Conservation (phyloP, 192 early-diverging fungal species). For the Radiomyces spectabilis region DNA sequence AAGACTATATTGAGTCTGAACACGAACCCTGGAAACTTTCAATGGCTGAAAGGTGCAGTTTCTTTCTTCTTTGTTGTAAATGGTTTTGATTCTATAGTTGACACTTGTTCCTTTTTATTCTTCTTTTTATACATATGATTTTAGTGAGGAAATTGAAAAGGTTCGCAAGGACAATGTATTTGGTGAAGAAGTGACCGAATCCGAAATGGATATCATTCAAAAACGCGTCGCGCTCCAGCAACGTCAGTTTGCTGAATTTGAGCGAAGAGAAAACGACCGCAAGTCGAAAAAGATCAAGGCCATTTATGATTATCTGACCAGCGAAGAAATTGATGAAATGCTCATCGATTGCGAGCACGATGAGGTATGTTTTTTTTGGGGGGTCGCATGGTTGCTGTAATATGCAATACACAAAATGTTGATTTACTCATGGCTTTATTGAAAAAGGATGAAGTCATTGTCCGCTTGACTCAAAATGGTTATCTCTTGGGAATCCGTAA, state of each 20-base stretch:
- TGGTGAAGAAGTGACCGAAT: slow-evolving; percentile 82
- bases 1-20: slow-evolving; percentile 4
- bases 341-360: slow-evolving; percentile 73
- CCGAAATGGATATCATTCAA: slow-evolving; percentile 86
- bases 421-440: slow-evolving; percentile 6
- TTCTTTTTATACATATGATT: too few species aligned
- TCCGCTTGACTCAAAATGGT: slow-evolving; percentile 70
- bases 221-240: slow-evolving; percentile 87
- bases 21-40: slow-evolving; percentile 8
- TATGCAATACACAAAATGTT: neutral
- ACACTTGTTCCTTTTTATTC: neutral
- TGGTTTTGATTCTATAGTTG: neutral
- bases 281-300: slow-evolving; percentile 72
- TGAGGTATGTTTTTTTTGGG: slow-evolving; percentile 41
- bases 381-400: neutral
- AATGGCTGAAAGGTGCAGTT: slow-evolving; percentile 3
- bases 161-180: slow-evolving; percentile 86
- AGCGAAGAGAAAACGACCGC: slow-evolving; percentile 69
- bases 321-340: slow-evolving; percentile 82
- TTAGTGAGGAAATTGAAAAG: slow-evolving; percentile 63
- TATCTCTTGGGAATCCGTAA: slow-evolving; percentile 65
- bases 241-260: slow-evolving; percentile 82
- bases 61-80: too few species aligned
- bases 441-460: slow-evolving; percentile 73
- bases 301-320: slow-evolving; percentile 69